phyloP scores from a whole-genome alignment of 148 eudicot genomes.

The Cornus controversa region DNA sequence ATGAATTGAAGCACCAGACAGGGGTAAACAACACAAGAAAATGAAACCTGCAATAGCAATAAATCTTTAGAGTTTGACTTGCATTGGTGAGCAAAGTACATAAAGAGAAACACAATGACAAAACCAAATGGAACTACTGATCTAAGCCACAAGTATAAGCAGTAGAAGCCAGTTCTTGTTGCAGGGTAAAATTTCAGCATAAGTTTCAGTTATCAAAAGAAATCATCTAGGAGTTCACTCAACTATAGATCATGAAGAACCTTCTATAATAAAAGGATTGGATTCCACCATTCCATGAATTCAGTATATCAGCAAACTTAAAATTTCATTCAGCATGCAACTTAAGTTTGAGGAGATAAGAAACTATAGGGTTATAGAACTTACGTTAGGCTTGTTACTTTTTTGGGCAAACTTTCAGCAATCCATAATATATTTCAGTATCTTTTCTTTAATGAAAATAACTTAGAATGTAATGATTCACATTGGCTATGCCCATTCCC shows the following conservation, averaged over 20 bases:
- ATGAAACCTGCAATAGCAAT: slow-evolving; percentile 37
- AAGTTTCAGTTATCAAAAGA: neutral
- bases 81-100: neutral
- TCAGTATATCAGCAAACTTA: neutral
- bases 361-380: too few species aligned
- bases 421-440: too few species aligned
- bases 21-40: slow-evolving; percentile 51
- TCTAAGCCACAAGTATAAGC: neutral
- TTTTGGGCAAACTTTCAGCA: too few species aligned
- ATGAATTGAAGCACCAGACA: slow-evolving; percentile 57
- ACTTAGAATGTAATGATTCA: too few species aligned
- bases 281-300: neutral
- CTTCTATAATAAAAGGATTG: neutral
- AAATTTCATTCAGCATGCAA: too few species aligned
- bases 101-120: neutral
- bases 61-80: neutral
- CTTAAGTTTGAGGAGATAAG: too few species aligned
- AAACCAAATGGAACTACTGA: neutral
- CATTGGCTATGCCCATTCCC: too few species aligned
- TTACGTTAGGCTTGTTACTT: too few species aligned
- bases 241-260: neutral
- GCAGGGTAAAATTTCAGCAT: neutral
- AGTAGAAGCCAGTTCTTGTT: neutral
- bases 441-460: too few species aligned
- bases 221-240: neutral